A percentile compares a stretch with the other conserved stretches of the same genome.
These are phyloP conservation scores for Tetrastigma voinierianum DNA, from an alignment of 164 flowering plant species.

Conservation along the genomic window DNA sequence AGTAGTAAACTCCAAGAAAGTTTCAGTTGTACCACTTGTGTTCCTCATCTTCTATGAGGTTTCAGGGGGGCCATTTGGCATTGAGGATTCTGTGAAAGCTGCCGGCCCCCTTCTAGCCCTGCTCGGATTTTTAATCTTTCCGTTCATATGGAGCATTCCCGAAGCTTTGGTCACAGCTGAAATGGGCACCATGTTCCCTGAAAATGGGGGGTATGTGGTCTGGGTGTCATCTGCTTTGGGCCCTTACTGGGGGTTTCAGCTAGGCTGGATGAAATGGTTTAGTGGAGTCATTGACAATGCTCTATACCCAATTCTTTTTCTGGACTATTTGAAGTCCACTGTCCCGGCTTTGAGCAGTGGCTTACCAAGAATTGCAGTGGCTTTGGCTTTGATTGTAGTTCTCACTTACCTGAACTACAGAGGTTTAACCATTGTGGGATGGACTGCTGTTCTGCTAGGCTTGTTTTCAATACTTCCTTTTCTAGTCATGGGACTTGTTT, in stretches of 20 bases:
- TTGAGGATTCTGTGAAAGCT: constrained; percentile 51
- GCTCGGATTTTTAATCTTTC: constrained; percentile 51
- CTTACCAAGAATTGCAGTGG: constrained; percentile 32
- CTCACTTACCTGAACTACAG: constrained; percentile 59
- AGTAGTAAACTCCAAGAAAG: constrained; percentile 28
- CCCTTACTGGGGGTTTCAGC: constrained; percentile 62
- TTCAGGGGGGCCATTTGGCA: constrained; percentile 64
- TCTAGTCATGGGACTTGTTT: constrained; percentile 44
- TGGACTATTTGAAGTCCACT: constrained; percentile 48
- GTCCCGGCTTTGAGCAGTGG: constrained; percentile 39
- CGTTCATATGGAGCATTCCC: constrained; percentile 62
- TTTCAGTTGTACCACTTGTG: constrained; percentile 50
- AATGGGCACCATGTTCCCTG: constrained; percentile 69
- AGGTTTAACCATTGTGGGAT: constrained; percentile 55
- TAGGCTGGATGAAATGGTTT: constrained; percentile 70
- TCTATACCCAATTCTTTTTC: constrained; percentile 51
- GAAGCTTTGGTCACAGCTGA: constrained; percentile 63
- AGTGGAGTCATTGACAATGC: constrained; percentile 72
- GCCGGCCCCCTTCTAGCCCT: constrained; percentile 65
- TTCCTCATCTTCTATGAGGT: constrained; percentile 68
- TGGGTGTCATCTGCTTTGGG: constrained; percentile 67
- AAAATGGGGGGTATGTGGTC: constrained; percentile 61
- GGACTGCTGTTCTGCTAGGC: constrained; percentile 44
- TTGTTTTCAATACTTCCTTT: constrained; percentile 50
- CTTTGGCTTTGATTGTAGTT: constrained; percentile 26